A percentile compares a stretch with the other conserved stretches of the same genome.
phyloP scores from a whole-genome alignment of 495 filamentous ascomycete species.

The Chaetomium fimeti region DNA sequence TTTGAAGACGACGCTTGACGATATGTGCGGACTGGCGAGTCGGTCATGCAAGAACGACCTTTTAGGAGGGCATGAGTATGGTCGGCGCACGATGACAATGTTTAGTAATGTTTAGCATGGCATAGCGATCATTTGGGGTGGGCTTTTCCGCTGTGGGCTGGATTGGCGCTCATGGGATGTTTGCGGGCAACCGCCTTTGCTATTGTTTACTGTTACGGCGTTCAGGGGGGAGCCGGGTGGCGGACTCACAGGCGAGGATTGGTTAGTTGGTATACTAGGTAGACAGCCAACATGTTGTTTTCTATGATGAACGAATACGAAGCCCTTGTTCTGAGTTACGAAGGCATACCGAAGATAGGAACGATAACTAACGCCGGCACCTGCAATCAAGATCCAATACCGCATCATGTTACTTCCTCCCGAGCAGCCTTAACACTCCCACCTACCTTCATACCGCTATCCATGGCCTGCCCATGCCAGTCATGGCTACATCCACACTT shows the following conservation, averaged over 20 bases:
- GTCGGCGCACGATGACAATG: neutral
- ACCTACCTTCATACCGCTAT: slow-evolving; percentile 2
- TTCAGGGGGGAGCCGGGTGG: neutral
- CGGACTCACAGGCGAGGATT: neutral
- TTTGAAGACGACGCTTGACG: slow-evolving; percentile 32
- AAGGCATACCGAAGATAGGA: neutral
- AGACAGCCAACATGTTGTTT: neutral
- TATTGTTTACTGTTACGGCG: neutral
- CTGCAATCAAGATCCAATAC: neutral
- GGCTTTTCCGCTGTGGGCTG: neutral
- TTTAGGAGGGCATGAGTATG: neutral
- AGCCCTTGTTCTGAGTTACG: neutral
- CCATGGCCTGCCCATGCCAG: slow-evolving; percentile 6
- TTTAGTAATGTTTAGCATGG: neutral
- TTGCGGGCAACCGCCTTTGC: neutral
- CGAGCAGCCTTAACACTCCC: neutral
- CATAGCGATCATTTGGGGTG: slow-evolving; percentile 4
- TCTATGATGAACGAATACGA: neutral
- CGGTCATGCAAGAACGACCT: neutral
- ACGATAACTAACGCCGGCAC: neutral
- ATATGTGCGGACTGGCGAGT: neutral
- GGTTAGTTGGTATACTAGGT: neutral
- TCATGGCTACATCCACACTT: slow-evolving; percentile 8
- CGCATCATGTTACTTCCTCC: neutral
- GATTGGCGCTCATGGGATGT: neutral